Evolutionary conservation across 2,329 filamentous ascomycete species (phyloP).

Genomic region (Emergomyces orientalis): DNA sequence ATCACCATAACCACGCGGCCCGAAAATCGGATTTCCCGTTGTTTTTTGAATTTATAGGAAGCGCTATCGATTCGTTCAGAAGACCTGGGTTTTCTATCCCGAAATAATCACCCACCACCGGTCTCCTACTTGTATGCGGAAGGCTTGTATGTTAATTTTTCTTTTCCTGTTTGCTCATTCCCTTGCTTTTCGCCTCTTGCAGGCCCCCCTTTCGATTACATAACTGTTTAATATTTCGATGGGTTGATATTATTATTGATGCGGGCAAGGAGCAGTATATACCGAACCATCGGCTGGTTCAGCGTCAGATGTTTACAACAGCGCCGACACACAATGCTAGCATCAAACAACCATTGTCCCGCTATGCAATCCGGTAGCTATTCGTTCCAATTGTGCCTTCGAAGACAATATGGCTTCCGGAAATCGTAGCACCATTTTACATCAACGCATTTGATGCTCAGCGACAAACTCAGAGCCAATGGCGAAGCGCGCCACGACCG

Average conservation of each 20-base stretch:
- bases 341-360: not conserved
- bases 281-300: too few relatives aligned
- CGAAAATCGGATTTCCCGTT: not conserved
- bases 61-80: not conserved
- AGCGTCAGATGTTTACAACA: not conserved
- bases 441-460: not conserved
- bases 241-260: too few relatives aligned
- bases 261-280: too few relatives aligned
- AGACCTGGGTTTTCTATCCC: not conserved
- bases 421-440: not conserved
- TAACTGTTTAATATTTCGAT: too few relatives aligned
- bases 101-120: not conserved
- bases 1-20: not conserved
- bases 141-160: too few relatives aligned
- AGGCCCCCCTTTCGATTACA: too few relatives aligned
- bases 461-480: not conserved
- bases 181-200: not conserved
- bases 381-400: not conserved
- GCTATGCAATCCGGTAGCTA: not conserved
- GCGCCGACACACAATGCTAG: too few relatives aligned
- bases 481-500: not conserved
- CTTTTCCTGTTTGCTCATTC: not conserved
- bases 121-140: too few relatives aligned
- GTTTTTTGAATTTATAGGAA: not conserved
- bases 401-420: not conserved